A percentile compares a stretch with the other conserved stretches of the same genome.
Evolutionary conservation across 495 filamentous ascomycete genomes (phyloP).

Genomic region (Podospora pseudocomata): DNA sequence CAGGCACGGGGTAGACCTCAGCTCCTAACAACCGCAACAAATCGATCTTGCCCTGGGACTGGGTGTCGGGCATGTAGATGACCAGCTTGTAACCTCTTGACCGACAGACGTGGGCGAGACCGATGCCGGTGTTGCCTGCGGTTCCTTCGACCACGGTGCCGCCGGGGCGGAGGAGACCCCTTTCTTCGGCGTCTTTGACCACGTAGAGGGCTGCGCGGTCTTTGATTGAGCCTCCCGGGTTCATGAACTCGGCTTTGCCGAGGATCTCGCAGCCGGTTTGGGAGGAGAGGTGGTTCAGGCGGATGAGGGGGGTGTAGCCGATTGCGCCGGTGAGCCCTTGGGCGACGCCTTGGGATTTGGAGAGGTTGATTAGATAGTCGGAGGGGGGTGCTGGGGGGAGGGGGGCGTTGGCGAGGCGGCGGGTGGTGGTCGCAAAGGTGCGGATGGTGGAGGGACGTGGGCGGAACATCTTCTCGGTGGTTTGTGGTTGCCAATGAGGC

Average conservation of each 20-base stretch:
- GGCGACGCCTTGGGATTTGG: conserved; percentile 77
- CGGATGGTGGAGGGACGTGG: conserved; percentile 48
- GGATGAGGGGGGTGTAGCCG: conserved; percentile 94
- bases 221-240: conserved; percentile 94
- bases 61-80: conserved; percentile 99
- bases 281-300: conserved; percentile 79
- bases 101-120: conserved; percentile 93
- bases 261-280: conserved; percentile 92
- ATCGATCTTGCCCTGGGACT: conserved; percentile 97
- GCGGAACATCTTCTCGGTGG: conserved; percentile 48
- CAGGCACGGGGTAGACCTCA: conserved; percentile 97
- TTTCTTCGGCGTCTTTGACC: conserved; percentile 87
- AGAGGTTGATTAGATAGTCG: conserved; percentile 49
- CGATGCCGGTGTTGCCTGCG: conserved; percentile 96
- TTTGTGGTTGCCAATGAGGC: neutral
- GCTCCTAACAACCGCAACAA: conserved; percentile 85
- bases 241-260: conserved; percentile 98
- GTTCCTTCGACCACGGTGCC: conserved; percentile 97
- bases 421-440: conserved; percentile 49
- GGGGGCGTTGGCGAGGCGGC: conserved; percentile 29
- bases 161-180: conserved; percentile 72
- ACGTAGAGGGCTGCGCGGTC: conserved; percentile 95
- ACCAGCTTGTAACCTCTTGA: conserved; percentile 90
- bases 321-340: conserved; percentile 88
- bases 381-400: conserved; percentile 31